Percentiles rank a stretch among this genome's conserved stretches.
Conservation (phyloP, 2,329 filamentous ascomycete genomes). For the Sclerotinia borealis region DNA sequence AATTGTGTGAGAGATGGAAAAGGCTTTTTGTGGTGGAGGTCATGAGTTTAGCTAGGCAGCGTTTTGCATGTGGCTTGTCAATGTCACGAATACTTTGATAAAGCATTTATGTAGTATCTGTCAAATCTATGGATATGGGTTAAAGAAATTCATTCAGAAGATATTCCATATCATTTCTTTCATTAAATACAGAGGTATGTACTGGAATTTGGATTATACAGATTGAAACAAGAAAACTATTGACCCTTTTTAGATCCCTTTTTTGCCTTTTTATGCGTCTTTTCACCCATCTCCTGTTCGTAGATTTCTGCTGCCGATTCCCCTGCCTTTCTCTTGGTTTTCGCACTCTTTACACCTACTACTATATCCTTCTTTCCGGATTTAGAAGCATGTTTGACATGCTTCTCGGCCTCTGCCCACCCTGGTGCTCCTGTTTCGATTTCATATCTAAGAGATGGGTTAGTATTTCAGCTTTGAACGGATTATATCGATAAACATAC, state of each 20-base stretch:
- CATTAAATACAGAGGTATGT: conserved; percentile 10
- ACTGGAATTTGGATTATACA: conserved; percentile 1
- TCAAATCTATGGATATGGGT: not conserved
- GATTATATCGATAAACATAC: conserved; percentile 44
- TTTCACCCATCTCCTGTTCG: conserved; percentile 51
- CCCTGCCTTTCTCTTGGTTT: conserved; percentile 67
- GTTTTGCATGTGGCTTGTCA: not conserved
- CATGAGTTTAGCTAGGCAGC: not conserved
- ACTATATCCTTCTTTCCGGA: conserved; percentile 53
- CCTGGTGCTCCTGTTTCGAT: conserved; percentile 55
- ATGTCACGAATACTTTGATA: not conserved
- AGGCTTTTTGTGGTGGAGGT: not conserved
- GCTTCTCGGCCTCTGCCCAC: conserved; percentile 69
- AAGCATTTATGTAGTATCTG: not conserved
- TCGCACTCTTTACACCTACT: conserved; percentile 76
- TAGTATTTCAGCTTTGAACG: conserved; percentile 7
- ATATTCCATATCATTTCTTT: not conserved
- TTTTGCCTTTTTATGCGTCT: conserved; percentile 48
- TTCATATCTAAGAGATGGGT: conserved; percentile 49
- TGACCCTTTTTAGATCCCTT: conserved; percentile 36
- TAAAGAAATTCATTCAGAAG: not conserved
- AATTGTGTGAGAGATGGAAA: not conserved
- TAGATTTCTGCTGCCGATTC: conserved; percentile 55
- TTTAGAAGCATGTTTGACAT: conserved; percentile 55
- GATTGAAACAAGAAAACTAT: conserved; percentile 1